Conservation (phyloP, 768 basidiomycete genomes). For the Auriscalpium microsporum region DNA sequence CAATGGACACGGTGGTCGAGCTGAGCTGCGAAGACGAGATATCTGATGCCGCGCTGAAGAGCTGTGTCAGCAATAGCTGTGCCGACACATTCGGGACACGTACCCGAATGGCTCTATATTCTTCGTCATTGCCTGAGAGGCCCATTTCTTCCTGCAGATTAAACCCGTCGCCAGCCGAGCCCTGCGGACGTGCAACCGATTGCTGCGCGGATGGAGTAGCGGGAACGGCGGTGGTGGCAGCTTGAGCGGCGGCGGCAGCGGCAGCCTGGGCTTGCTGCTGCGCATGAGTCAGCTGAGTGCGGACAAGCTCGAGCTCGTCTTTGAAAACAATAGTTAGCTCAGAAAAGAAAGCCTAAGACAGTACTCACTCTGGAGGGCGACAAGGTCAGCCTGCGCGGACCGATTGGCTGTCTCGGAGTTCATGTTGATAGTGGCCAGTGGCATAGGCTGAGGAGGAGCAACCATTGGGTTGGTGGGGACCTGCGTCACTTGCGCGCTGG, state of each 20-base stretch:
- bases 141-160: too few species aligned
- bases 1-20: background rate
- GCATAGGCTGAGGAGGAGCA: too few species aligned
- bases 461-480: too few species aligned
- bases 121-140: too few species aligned
- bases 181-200: too few species aligned
- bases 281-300: slow-evolving; percentile 12
- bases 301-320: background rate
- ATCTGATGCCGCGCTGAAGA: background rate
- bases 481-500: background rate
- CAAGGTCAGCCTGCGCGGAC: too few species aligned
- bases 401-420: background rate
- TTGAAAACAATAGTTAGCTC: too few species aligned
- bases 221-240: background rate
- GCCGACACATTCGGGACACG: background rate
- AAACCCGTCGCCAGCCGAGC: too few species aligned
- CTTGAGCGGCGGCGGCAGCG: background rate
- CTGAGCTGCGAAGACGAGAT: background rate
- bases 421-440: too few species aligned
- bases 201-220: background rate
- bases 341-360: too few species aligned
- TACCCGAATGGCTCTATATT: background rate
- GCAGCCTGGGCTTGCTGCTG: background rate
- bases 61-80: background rate
- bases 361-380: too few species aligned